A percentile compares a stretch with the other conserved stretches of the same genome.
Evolutionary conservation across 805 yeast genomes (phyloP).

Genomic region (Candida boidinii): DNA sequence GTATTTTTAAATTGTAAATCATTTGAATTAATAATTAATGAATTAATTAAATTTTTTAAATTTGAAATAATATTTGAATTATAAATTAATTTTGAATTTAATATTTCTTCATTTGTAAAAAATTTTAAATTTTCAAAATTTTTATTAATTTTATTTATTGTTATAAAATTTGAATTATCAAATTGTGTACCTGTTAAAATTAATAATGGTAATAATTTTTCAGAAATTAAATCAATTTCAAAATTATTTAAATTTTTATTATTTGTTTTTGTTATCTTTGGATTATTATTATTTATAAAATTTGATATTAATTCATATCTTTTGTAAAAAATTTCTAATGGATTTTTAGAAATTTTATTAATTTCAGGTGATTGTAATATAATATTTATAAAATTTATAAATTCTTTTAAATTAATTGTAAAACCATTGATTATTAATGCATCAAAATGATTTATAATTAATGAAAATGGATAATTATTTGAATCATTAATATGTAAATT

Average conservation of each 20-base stretch:
- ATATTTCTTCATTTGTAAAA: too few relatives aligned
- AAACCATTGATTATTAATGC: slow-evolving; percentile 22
- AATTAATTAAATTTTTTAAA: too few relatives aligned
- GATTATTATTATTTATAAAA: slow-evolving; percentile 12
- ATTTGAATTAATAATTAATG: too few relatives aligned
- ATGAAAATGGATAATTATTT: slow-evolving; percentile 9
- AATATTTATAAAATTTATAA: slow-evolving; percentile 12
- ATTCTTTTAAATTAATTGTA: slow-evolving; percentile 12
- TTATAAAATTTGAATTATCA: slow-evolving; percentile 14
- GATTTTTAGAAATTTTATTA: slow-evolving; percentile 6
- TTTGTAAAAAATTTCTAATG: slow-evolving; percentile 11
- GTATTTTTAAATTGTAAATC: too few relatives aligned
- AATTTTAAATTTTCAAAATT: too few relatives aligned
- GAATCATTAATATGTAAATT: slow-evolving; percentile 14
- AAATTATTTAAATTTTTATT: slow-evolving; percentile 1
- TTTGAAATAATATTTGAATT: too few relatives aligned
- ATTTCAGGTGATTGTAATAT: slow-evolving; percentile 22
- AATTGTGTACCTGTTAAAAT: slow-evolving; percentile 20
- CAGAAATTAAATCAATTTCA: background rate
- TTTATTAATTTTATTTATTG: slow-evolving; percentile 4
- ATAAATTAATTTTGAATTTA: too few relatives aligned
- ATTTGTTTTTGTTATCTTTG: slow-evolving; percentile 10
- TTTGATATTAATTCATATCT: slow-evolving; percentile 12
- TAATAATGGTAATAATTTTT: slow-evolving; percentile 16
- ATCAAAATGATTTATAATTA: slow-evolving; percentile 14